These are phyloP conservation scores for Aspergillus sp. DNA, from an alignment of 2,329 filamentous ascomycete genomes.

Conservation along the genomic window DNA sequence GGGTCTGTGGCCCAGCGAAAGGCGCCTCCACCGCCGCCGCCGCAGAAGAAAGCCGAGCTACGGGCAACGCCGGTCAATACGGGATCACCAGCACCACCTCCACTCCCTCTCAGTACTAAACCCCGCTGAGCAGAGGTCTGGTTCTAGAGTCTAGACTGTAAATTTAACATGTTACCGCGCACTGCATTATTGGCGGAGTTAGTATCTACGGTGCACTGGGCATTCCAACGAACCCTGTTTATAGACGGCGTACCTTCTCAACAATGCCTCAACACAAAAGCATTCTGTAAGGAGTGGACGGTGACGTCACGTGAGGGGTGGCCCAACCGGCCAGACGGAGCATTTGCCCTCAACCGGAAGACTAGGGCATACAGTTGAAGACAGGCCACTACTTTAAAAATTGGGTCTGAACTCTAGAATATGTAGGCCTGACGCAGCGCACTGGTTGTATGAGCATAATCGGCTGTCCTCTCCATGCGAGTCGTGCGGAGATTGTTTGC, in stretches of 20 bases:
- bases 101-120: conserved; percentile 59
- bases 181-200: too few species aligned
- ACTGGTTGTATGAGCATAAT: background rate
- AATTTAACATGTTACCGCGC: background rate
- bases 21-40: conserved; percentile 60
- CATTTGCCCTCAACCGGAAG: background rate
- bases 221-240: too few species aligned
- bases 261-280: background rate
- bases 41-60: conserved; percentile 55
- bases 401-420: background rate
- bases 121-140: conserved; percentile 43
- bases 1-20: conserved; percentile 43
- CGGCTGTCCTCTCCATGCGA: background rate
- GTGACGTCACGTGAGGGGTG: background rate
- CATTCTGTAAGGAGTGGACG: background rate
- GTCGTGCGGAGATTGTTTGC: background rate
- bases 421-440: background rate
- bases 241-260: background rate
- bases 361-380: background rate
- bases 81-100: conserved; percentile 47
- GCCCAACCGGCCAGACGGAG: background rate
- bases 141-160: background rate
- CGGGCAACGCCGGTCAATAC: conserved; percentile 36
- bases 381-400: background rate
- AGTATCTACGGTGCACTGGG: too few species aligned